A percentile compares a stretch with the other conserved stretches of the same genome.
Evolutionary conservation across 257 asterid species (phyloP).

Genomic region (Coffea eugenioides): DNA sequence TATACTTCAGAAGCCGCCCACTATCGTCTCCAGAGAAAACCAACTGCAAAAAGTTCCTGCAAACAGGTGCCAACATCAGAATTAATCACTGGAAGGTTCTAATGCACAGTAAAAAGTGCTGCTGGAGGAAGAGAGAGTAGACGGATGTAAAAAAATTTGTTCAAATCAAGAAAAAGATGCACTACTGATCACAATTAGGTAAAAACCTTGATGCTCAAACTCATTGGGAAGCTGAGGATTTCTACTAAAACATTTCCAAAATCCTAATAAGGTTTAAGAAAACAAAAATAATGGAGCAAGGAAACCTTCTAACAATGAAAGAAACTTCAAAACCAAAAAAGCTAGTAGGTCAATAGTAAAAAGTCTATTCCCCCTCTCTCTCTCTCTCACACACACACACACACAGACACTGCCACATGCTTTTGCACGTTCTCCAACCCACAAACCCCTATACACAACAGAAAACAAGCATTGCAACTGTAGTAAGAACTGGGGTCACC

Average conservation of each 20-base stretch:
- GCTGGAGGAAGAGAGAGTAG: background rate
- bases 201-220: background rate
- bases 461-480: background rate
- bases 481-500: background rate
- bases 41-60: constrained; percentile 79
- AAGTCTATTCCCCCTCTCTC: background rate
- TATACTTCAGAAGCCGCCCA: constrained; percentile 84
- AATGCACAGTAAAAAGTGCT: background rate
- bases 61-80: constrained; percentile 3
- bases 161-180: background rate
- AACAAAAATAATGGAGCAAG: background rate
- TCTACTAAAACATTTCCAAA: background rate
- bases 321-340: background rate
- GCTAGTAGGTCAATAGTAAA: background rate
- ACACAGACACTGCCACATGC: background rate
- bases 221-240: background rate
- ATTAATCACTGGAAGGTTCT: background rate
- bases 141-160: background rate
- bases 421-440: no score
- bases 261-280: background rate
- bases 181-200: background rate
- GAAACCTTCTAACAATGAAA: background rate
- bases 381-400: background rate
- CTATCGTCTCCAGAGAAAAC: constrained; percentile 73
- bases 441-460: background rate